These are phyloP conservation scores for Aegle marmelos DNA, from an alignment of 345 rosid species.

Conservation along the genomic window DNA sequence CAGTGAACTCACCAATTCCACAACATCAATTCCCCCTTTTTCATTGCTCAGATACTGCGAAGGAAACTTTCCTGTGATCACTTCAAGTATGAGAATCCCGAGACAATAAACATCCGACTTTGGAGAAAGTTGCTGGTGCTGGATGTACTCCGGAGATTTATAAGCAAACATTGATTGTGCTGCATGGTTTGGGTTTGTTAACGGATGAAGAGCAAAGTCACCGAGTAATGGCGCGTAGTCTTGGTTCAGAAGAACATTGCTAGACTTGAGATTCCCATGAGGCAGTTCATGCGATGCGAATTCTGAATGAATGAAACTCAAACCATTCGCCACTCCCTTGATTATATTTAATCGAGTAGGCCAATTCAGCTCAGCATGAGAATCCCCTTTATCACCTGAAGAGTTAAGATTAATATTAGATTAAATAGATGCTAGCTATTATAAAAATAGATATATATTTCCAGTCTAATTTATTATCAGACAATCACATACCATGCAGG, in stretches of 20 bases:
- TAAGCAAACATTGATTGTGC: constrained; percentile 52
- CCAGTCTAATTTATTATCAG: too few relatives aligned
- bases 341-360: constrained; percentile 56
- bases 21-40: constrained; percentile 59
- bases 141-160: constrained; percentile 56
- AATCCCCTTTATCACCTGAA: constrained; percentile 47
- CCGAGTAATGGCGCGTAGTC: constrained; percentile 56
- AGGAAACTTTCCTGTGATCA: constrained; percentile 75
- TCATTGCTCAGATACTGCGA: constrained; percentile 58
- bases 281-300: constrained; percentile 54
- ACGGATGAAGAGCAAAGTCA: constrained; percentile 66
- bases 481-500: constrained; percentile 62
- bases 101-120: constrained; percentile 78
- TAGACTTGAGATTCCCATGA: constrained; percentile 90
- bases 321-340: constrained; percentile 57
- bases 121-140: constrained; percentile 42
- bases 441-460: too few relatives aligned
- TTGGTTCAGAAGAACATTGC: constrained; percentile 59
- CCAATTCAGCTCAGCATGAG: constrained; percentile 62
- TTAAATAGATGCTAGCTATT: too few relatives aligned
- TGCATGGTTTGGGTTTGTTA: constrained; percentile 32
- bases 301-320: constrained; percentile 59
- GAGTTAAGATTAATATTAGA: not conserved
- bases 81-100: constrained; percentile 73
- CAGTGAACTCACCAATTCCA: constrained; percentile 52